Conservation (phyloP, 345 rosid species). For the Trapa bicornis region DNA sequence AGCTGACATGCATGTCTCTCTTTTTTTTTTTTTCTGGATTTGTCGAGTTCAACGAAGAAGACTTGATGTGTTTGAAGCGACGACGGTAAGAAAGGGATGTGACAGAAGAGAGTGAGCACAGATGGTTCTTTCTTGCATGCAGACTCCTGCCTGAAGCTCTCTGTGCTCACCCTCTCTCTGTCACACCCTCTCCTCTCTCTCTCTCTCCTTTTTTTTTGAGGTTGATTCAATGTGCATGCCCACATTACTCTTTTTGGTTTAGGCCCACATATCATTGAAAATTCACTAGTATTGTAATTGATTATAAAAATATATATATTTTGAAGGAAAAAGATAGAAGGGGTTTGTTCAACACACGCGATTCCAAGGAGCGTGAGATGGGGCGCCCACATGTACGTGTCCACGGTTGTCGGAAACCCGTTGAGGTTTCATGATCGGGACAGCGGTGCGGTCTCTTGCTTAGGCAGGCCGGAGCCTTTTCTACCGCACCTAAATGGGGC, state of each 20-base stretch:
- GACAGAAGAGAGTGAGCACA: conserved; percentile 99
- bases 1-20: too few species aligned
- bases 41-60: too few species aligned
- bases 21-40: too few species aligned
- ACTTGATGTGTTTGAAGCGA: too few species aligned
- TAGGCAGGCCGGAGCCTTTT: neutral
- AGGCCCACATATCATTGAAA: too few species aligned
- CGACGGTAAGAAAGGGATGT: conserved; percentile 42
- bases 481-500: too few species aligned
- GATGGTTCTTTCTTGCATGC: conserved; percentile 72
- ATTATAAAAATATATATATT: too few species aligned
- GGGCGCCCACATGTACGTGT: conserved; percentile 1
- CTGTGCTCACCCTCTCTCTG: conserved; percentile 90
- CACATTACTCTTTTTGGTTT: too few species aligned
- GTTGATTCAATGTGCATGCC: neutral
- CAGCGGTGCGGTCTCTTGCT: neutral
- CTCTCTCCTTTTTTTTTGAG: too few species aligned
- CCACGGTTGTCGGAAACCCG: neutral
- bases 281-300: too few species aligned
- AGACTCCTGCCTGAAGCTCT: conserved; percentile 62
- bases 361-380: neutral
- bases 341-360: neutral
- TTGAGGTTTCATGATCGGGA: neutral
- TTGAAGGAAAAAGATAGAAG: neutral
- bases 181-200: conserved; percentile 25